Evolutionary conservation across 2,329 filamentous ascomycete genomes (phyloP).

Genomic region (Rhytidhysteron rufulum): DNA sequence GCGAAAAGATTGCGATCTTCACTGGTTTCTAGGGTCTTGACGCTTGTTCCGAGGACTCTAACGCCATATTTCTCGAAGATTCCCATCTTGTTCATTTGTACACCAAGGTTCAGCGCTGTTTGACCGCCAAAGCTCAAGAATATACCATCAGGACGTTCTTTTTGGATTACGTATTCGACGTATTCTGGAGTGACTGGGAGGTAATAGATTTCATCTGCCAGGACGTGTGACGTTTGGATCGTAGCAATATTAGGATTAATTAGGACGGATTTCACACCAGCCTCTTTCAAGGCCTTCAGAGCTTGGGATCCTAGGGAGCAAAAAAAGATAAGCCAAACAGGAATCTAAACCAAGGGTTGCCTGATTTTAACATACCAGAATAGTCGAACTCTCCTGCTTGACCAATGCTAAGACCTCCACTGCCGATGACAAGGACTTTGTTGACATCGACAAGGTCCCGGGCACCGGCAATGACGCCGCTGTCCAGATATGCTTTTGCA

Average conservation of each 20-base stretch:
- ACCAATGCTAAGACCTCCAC: constrained; percentile 91
- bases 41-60: constrained; percentile 90
- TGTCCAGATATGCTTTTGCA: constrained; percentile 82
- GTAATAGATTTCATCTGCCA: constrained; percentile 97
- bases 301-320: constrained; percentile 75
- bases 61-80: constrained; percentile 94
- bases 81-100: constrained; percentile 94
- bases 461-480: constrained; percentile 75
- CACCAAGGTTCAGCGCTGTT: constrained; percentile 93
- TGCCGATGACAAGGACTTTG: constrained; percentile 95
- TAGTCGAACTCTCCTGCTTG: constrained; percentile 99
- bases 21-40: constrained; percentile 88
- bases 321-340: constrained; percentile 14
- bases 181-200: constrained; percentile 97
- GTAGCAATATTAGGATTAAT: constrained; percentile 99
- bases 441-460: constrained; percentile 82
- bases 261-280: constrained; percentile 82
- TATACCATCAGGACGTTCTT: constrained; percentile 92
- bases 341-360: no score
- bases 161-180: constrained; percentile 94
- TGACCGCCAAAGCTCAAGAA: constrained; percentile 97
- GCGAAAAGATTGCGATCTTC: constrained; percentile 96
- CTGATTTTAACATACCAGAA: constrained; percentile 79
- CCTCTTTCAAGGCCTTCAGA: constrained; percentile 94
- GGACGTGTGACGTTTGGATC: constrained; percentile 93